A percentile compares a stretch with the other conserved stretches of the same genome.
Conservation (phyloP, 1,284 basidiomycete genomes). For the Rhodotorula sp. region DNA sequence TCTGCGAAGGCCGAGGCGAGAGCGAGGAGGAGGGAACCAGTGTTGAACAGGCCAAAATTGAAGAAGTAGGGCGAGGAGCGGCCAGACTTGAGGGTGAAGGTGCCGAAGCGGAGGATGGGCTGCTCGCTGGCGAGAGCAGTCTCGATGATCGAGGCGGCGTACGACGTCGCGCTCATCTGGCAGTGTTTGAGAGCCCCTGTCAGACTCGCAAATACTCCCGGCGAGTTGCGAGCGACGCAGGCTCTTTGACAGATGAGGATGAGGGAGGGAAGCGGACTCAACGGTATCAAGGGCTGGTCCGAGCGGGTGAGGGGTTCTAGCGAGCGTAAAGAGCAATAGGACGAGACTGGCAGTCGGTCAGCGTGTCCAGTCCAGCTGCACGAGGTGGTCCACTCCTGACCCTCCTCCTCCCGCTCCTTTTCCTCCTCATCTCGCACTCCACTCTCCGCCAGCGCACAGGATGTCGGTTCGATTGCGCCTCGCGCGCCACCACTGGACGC, state of each 20-base stretch:
- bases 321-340: neutral
- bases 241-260: neutral
- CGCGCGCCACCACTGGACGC: slow-evolving; percentile 31
- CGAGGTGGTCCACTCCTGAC: neutral
- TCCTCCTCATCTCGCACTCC: neutral
- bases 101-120: slow-evolving; percentile 72
- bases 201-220: too few relatives aligned
- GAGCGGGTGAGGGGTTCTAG: neutral
- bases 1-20: slow-evolving; percentile 82
- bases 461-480: slow-evolving; percentile 35
- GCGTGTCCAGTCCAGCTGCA: too few relatives aligned
- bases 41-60: slow-evolving; percentile 86
- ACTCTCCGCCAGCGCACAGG: too few relatives aligned
- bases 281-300: neutral
- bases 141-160: slow-evolving; percentile 32
- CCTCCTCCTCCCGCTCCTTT: neutral
- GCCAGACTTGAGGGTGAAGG: slow-evolving; percentile 90
- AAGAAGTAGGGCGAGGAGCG: slow-evolving; percentile 94
- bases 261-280: neutral
- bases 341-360: too few relatives aligned
- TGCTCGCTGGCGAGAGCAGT: slow-evolving; percentile 44
- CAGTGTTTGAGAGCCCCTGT: too few relatives aligned
- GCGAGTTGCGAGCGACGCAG: slow-evolving; percentile 8
- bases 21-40: slow-evolving; percentile 74
- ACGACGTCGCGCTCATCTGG: slow-evolving; percentile 17